Base-by-base conservation (phyloP, 352 stramenopile species). In the Globisporangium ultimum region DNA sequence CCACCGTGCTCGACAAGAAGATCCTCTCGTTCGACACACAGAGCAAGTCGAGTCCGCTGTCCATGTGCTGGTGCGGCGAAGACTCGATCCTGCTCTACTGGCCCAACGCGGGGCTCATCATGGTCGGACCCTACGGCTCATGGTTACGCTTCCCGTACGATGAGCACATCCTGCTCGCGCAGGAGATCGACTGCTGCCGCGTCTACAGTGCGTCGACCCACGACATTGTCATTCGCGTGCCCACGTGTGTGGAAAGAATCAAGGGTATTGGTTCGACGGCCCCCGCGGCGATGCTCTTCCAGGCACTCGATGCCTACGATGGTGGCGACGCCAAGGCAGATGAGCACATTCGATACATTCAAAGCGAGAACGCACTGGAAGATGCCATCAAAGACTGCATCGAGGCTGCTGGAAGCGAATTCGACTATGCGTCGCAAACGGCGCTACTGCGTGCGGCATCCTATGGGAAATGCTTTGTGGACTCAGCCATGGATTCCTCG, bases 1-100 rank as follows among this genome's bases (percentile, higher is more conserved):
- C 95, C 36, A 98, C 94, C n/a, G 96, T 89, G 57, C 97, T 98
- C 67, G 91, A 98, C 78, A 98, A 97, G 59, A 98, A 92, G 67
- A 90, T 94, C 53, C 51, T 96, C 66, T 80, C 80, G 18, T 96
- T 96, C 61, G 86, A 96, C 69, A 93, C 86, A 32, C 79, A 93
- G 74, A 92, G 78, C 63, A 91, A 89, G 62, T 71, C 80, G 4
- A 87, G 72, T 61, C 86, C 87, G 13, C 53, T 74, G 22, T 74
- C 68, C 21, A 94, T 96, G 80, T 80, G 76, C 53, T 96, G 88
- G 88, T 97, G 90, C 61, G 90, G 90, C 34, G 84, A 97, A 68
- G 90, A 97, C 67, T 93, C 86, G 41, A 84, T 97, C 50, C 60
- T 96, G 10, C 71, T 97, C 32, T 91, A 96, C 67, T 97, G 88